Base-by-base conservation (phyloP, 2,329 filamentous ascomycete genomes). In the Alternaria brassicae region DNA sequence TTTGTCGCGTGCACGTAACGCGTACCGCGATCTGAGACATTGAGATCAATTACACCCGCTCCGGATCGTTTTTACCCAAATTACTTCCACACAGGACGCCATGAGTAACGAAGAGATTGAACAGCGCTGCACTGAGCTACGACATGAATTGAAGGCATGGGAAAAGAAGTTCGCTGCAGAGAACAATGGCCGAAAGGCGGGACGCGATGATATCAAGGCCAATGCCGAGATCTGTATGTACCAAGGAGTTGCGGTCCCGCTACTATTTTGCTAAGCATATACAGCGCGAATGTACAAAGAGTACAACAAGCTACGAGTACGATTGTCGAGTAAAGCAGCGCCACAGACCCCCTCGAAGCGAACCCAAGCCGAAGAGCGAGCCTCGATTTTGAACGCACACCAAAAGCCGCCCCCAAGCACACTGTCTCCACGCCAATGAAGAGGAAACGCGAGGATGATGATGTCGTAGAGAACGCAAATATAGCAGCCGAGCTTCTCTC, bases 111-210 rank as follows among this genome's bases (percentile, higher is more conserved):
- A 66, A 28, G 70, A 72, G 6, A 41, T 71, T 13, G 69, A 76
- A 47, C 61, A 77, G 88, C 95, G 70, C 95, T 99, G 80, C 92
- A 97, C 84, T 94, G 89, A 81, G 95, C 80, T 93, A n/a, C 85
- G 89, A n/a, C 79, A 81, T 36, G 87, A 91, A 62, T 80, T 94
- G 47, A 94, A 94, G 78, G 77, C 78, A 65, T 95, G 91, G 88
- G 91, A 95, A 74, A 86, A 82, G 63, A 80, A 85, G 6, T 94
- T 91, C 81, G 84, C 86, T 6, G 80, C 80, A 23, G 75, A 81
- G 15, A 84, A 93, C 71, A 81, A 79, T 30, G 90, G 91, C 50
- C 84, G 83, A 63, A 93, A 92, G 80, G 89, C 91, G 4, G 81
- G 84, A 49, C 85, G 90, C 57, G 85, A 88, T n/a, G 90, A 92